Evolutionary conservation across 2,329 filamentous ascomycete genomes (phyloP).

Genomic region (Amesomyces nigricolor): DNA sequence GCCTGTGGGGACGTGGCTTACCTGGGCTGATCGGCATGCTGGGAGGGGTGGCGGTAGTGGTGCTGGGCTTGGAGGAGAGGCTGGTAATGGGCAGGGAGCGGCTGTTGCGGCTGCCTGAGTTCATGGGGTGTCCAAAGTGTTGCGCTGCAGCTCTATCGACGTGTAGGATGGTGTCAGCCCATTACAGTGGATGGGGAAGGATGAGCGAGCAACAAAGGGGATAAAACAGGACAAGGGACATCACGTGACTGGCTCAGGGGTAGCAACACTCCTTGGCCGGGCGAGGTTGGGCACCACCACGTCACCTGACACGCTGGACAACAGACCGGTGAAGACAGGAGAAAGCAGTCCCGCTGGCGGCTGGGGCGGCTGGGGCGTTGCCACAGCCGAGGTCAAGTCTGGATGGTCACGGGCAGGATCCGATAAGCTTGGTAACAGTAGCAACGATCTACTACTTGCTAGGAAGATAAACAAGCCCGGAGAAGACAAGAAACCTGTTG

Average conservation of each 20-base stretch:
- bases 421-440: not conserved
- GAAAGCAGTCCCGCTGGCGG: constrained; percentile 1
- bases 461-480: not conserved
- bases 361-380: not conserved
- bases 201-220: not conserved
- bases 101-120: too few species aligned
- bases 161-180: too few species aligned
- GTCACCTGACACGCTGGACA: constrained; percentile 29
- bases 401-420: not conserved
- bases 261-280: too few species aligned
- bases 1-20: constrained; percentile 42
- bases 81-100: too few species aligned
- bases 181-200: not conserved
- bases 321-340: not conserved
- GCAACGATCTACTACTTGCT: constrained; percentile 1
- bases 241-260: constrained; percentile 22
- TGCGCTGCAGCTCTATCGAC: too few species aligned
- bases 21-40: not conserved
- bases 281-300: constrained; percentile 22
- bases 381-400: not conserved
- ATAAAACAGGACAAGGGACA: not conserved
- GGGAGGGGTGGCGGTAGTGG: not conserved
- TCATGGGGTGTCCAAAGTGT: too few species aligned
- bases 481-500: not conserved
- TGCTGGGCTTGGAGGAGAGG: not conserved